Evolutionary conservation across 768 basidiomycete species (phyloP), one percentile per base, ranked within the genome.

Genomic region (Tremella yokohamensis): DNA sequence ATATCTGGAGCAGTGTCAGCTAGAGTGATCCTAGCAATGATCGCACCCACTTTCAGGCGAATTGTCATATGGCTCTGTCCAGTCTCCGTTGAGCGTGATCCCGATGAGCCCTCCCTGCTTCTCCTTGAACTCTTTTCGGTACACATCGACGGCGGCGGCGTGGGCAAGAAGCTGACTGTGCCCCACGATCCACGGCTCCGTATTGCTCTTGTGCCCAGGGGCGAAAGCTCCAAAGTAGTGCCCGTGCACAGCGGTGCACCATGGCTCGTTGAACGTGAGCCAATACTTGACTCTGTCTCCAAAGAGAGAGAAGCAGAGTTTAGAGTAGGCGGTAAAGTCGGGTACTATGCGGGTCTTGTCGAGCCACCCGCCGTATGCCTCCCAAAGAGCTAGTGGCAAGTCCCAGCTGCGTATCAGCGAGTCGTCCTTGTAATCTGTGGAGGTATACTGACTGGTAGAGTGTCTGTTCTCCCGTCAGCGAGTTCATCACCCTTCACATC

Each of bases 71-170:
- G 88, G 87, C 72, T 85, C 83, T 29, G 82, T 79, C 85, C 85
- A 87, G 72, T 87, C 85, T 11, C 86, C 85, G 64, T 88, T 88
- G 45, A 88, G 79, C 0, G 87, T 88, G 68, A 89, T 87, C n/a
- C 87, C 87, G 64, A 89, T 86, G 62, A 81, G 77, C 20, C 87
- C 88, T 9, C 81, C 79, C 71, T 88, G 86, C 1, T 60, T 73
- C 2, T 80, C 63, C 76, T 87, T 84, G 80, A 83, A 89, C 51
- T 84, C 75, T 25, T 84, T 81, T 25, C 85, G 83, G 69, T 88
- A 89, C 12, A 84, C 64, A 68, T 87, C 83, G 47, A 83, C 83
- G 18, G 84, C 84, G 60, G 81, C 70, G 0, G 86, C 87, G 63
- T 89, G 88, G 1, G 88, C 80, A 22, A 88, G 78, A 42, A 88